Evolutionary conservation across 148 eudicot genomes (phyloP), one percentile per base, ranked within the genome.

Genomic region (Agrostemma githago): DNA sequence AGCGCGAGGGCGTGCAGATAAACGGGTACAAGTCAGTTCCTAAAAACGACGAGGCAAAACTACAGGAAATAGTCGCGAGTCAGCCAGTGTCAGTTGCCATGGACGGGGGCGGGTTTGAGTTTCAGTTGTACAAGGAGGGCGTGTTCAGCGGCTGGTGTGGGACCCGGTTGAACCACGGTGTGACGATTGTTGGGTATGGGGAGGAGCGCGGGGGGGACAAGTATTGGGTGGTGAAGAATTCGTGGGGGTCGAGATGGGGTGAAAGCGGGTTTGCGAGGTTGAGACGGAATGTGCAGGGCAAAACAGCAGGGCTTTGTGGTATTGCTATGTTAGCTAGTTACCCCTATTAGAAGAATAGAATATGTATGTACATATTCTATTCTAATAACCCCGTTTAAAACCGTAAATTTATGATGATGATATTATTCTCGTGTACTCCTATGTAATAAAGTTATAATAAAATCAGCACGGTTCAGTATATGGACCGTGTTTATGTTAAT

Each of bases 81-180:
- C 91, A 88, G 65, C 91, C 95, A 4, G 82, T 89, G 34, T 78
- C 89, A 3, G 89, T 82, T 6, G 95, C 88, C 41, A 62, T 86
- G 72, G 91, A 88, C 66, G 85, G 84, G 41, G 58, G 67, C 70
- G 79, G 69, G 16, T 80, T 26, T 26, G 34, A 26, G 34, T 26
- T 89, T 64, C 90, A 89, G 74, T 78, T 89, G 3, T 87, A 87
- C 72, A 76, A 80, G 6, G 59, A 66, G 2, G 91, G 94, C 37
- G 68, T 89, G 64, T 89, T 76, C 63, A 41, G 74, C 1, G 91
- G 83, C 15, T 40, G 59, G 21, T 89, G 94, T 48, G 83, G 86
- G 11, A 74, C 46, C 12, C 26, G 15, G 16, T 76, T 85, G 17
- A 83, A 85, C 54, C 93, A 89, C 77, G 89, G 76, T 8, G 89